Percentiles rank a stretch among this genome's conserved stretches.
Conservation (phyloP, 306 rosid species). For the Dalbergia cultrata region DNA sequence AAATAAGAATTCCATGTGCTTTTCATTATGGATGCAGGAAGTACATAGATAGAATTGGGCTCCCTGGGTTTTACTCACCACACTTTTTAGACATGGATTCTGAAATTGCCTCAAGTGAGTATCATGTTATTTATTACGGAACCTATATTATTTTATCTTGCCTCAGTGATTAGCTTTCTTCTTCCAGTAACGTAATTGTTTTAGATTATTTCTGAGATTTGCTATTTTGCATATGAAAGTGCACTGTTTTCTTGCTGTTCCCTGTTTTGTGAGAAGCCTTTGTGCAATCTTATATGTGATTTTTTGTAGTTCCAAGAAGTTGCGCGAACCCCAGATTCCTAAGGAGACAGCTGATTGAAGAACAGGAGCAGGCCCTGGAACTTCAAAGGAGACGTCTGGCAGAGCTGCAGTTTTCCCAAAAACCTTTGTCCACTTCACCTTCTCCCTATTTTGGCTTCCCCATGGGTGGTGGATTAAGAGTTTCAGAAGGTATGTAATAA, state of each 20-base stretch:
- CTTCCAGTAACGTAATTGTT: not conserved
- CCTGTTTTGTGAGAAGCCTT: not conserved
- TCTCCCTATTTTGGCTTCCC: conserved; percentile 49
- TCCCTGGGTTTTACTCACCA: conserved; percentile 45
- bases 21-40: conserved; percentile 59
- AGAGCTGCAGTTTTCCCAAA: conserved; percentile 50
- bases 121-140: conserved; percentile 20
- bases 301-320: conserved; percentile 60
- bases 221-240: not conserved
- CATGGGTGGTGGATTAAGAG: conserved; percentile 47
- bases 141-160: not conserved
- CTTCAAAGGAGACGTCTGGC: conserved; percentile 60
- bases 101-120: conserved; percentile 68
- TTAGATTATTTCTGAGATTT: not conserved
- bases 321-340: conserved; percentile 52
- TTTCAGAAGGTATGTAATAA: conserved; percentile 51
- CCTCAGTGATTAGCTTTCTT: not conserved
- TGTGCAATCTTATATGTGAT: conserved; percentile 17
- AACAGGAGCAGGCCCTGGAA: conserved; percentile 62
- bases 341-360: conserved; percentile 65
- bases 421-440: conserved; percentile 44
- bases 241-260: not conserved
- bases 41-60: conserved; percentile 64
- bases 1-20: not conserved
- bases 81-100: conserved; percentile 54